Evolutionary conservation across 2,329 filamentous ascomycete genomes (phyloP), one percentile per base, ranked within the genome.

Genomic region (Thelonectria olida): DNA sequence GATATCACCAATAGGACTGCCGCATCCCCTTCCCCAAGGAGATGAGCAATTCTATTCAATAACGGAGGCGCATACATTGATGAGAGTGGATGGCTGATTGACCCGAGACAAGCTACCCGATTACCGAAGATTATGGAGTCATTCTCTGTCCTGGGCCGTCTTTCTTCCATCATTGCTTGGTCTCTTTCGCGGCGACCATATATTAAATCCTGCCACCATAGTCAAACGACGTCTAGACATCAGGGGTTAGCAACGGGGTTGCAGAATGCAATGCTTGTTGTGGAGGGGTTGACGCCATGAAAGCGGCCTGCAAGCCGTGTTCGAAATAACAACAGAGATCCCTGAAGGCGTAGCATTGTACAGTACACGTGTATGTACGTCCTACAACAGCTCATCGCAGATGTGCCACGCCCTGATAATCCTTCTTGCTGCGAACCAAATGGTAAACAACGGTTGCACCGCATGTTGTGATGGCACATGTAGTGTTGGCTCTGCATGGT

Each of bases 291-390:
- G 31, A 34, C 31, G 31, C 31, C 31, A 10, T 28, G 22, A 49
- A 23, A 42, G 34, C 49, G 15, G 12, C 25, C 42, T 41, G 22
- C 31, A 41, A n/a, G n/a, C n/a, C n/a, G n/a, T n/a, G n/a, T n/a
- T n/a, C n/a, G n/a, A 48, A 47, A 48, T 17, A 59, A 50, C 58
- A 61, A 25, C 50, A 13, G 41, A 41, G 52, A 61, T 56, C 58
- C 52, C 58, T 61, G 52, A 8, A 52, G 23, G 22, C 12, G 52
- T 48, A 41, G 44, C 53, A 48, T 56, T 51, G 58, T 34, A 41
- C 49, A 28, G 36, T 38, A 61, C 58, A 61, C 58, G 58, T 61
- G 58, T 61, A 44, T 54, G 47, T 25, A 45, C 38, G 52, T 61
- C 47, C 47, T 27, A 56, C 58, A 20, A 39, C n/a, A 55, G 28